Percentiles rank a stretch among this genome's conserved stretches.
phyloP scores from a whole-genome alignment of 441 rosid species.

The Gossypium trilobum region DNA sequence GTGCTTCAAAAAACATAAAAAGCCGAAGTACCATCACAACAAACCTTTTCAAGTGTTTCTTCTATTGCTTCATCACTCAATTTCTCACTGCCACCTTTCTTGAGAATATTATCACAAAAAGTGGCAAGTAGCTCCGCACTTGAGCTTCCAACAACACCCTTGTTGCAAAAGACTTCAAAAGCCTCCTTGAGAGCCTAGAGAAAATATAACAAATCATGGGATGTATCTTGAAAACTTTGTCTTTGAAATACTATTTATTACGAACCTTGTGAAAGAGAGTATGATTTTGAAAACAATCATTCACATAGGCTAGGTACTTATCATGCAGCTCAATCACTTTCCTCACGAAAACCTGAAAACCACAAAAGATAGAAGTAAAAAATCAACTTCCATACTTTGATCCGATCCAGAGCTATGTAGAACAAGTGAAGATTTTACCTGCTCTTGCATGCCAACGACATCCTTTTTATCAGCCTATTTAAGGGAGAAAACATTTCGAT shows the following conservation, averaged over 20 bases:
- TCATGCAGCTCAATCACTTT: constrained; percentile 48
- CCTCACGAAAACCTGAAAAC: constrained; percentile 36
- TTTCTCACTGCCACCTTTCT: constrained; percentile 45
- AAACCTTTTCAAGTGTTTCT: constrained; percentile 45
- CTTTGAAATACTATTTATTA: neutral
- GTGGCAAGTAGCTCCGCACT: constrained; percentile 43
- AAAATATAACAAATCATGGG: neutral
- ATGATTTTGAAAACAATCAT: constrained; percentile 39
- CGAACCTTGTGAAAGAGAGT: constrained; percentile 42
- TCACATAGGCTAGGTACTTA: constrained; percentile 38
- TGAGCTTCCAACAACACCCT: constrained; percentile 42
- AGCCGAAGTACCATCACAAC: neutral
- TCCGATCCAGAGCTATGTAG: neutral
- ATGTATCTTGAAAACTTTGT: neutral
- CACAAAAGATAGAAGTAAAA: neutral
- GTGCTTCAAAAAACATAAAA: neutral
- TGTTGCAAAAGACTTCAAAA: constrained; percentile 44
- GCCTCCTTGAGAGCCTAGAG: constrained; percentile 42
- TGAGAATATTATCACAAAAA: constrained; percentile 43
- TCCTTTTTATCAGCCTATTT: constrained; percentile 58
- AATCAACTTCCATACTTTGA: constrained; percentile 7
- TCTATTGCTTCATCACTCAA: constrained; percentile 43
- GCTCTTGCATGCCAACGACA: constrained; percentile 50
- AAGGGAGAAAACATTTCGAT: neutral
- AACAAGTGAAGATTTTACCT: constrained; percentile 23